Evolutionary conservation across 768 basidiomycete genomes (phyloP), one percentile per base, ranked within the genome.

Genomic region (Amanita pseudoporphyria): DNA sequence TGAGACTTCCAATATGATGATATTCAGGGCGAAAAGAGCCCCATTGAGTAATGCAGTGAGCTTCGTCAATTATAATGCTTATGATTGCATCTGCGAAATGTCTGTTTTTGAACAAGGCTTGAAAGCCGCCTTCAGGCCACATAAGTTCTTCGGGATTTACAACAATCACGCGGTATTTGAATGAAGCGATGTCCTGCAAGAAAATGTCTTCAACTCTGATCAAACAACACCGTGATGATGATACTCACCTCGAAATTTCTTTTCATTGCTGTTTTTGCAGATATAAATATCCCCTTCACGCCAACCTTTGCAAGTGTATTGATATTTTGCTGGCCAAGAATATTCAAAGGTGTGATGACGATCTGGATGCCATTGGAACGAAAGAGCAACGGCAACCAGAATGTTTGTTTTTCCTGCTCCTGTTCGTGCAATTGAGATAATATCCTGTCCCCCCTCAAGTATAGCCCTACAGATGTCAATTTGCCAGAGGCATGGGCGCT

Each of bases 61-160:
- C n/a, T n/a, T n/a, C n/a, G n/a, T n/a, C n/a, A n/a, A n/a, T n/a
- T n/a, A n/a, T n/a, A n/a, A n/a, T n/a, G 0, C 60, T 58, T 38
- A 68, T 54, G 1, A 69, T 48, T 9, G 50, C 24, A 3, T 56
- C 52, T 1, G 52, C 54, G 45, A 67, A 67, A 5, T 10, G 38
- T 21, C 51, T 40, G 5, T n/a, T 53, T 41, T 42, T 57, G 54
- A 55, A 53, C 52, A 42, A 42, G 3, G 9, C 14, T 18, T 28
- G 49, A 35, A 22, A 54, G 45, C 3, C 59, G 36, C 5, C 52
- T 49, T 46, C 58, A 57, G 14, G 54, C 58, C 26, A 35, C 32
- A n/a, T n/a, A n/a, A n/a, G n/a, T n/a, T n/a, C n/a, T n/a, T n/a
- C n/a, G n/a, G n/a, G n/a, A n/a, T n/a, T n/a, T n/a, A n/a, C n/a